phyloP scores from a whole-genome alignment of 371 early-diverging fungal genomes.

The Syncephalastrum sp. region DNA sequence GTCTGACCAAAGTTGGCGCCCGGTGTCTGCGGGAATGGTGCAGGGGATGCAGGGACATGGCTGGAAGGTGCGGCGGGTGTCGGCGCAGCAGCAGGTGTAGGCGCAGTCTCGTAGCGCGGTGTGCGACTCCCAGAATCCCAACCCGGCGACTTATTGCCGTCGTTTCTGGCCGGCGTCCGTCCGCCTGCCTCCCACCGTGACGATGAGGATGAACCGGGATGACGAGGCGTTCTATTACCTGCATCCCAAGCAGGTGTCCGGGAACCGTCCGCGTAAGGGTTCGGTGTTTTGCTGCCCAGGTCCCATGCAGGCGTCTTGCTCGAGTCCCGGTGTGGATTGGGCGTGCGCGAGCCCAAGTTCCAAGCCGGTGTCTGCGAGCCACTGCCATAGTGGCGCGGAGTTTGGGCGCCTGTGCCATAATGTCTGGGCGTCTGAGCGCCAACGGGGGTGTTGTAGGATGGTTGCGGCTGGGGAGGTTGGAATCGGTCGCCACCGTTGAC shows the following conservation, averaged over 20 bases:
- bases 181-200: conserved; percentile 42
- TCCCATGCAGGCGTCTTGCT: conserved; percentile 74
- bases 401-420: conserved; percentile 52
- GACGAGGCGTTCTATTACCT: conserved; percentile 61
- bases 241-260: conserved; percentile 75
- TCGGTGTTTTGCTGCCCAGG: conserved; percentile 60
- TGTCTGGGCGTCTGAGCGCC: conserved; percentile 37
- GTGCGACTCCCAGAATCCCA: conserved; percentile 20
- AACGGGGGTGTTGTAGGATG: conserved; percentile 10
- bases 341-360: conserved; percentile 71
- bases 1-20: conserved; percentile 43
- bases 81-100: conserved; percentile 39
- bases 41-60: conserved; percentile 41
- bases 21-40: conserved; percentile 47
- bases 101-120: conserved; percentile 31
- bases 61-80: conserved; percentile 41
- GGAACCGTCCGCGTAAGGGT: conserved; percentile 58
- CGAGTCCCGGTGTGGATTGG: conserved; percentile 66
- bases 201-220: conserved; percentile 55
- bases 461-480: conserved; percentile 2
- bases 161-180: conserved; percentile 64
- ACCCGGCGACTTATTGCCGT: conserved; percentile 61
- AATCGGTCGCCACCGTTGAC: conserved; percentile 19
- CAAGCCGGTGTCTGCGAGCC: conserved; percentile 77
- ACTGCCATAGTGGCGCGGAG: conserved; percentile 57